These are phyloP conservation scores for Alternaria gansuensis DNA, from an alignment of 2,329 filamentous ascomycete species.

Conservation along the genomic window DNA sequence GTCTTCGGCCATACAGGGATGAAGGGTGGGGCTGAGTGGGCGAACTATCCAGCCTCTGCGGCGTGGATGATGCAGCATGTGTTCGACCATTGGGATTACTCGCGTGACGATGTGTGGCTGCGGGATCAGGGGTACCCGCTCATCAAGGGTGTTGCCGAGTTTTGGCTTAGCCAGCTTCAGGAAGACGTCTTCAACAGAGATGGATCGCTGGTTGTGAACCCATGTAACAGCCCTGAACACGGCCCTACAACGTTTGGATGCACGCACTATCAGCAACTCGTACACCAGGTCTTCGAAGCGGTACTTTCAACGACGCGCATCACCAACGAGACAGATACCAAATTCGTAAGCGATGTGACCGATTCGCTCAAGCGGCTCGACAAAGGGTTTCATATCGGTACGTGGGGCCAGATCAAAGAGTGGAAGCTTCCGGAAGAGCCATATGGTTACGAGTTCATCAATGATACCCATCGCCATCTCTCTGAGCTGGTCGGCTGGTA, in stretches of 20 bases:
- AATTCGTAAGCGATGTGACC: constrained; percentile 52
- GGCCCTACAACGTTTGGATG: constrained; percentile 63
- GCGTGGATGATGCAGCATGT: constrained; percentile 70
- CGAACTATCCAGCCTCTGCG: constrained; percentile 58
- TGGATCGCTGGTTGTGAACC: constrained; percentile 64
- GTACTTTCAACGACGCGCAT: constrained; percentile 33
- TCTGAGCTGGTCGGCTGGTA: constrained; percentile 67
- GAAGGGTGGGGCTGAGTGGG: constrained; percentile 57
- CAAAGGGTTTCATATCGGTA: constrained; percentile 60
- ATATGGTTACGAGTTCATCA: constrained; percentile 53
- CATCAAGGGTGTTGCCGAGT: constrained; percentile 63
- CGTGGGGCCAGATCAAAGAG: constrained; percentile 59
- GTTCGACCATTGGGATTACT: constrained; percentile 66
- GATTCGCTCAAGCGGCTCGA: constrained; percentile 59
- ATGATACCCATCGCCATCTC: constrained; percentile 63
- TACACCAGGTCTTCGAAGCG: constrained; percentile 53
- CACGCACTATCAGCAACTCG: constrained; percentile 63
- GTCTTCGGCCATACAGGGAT: constrained; percentile 66
- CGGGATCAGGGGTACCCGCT: constrained; percentile 61
- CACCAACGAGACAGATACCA: constrained; percentile 39
- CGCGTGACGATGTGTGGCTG: constrained; percentile 58
- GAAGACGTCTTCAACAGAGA: constrained; percentile 62
- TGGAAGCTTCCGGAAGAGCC: constrained; percentile 58
- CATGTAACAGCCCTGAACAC: constrained; percentile 67
- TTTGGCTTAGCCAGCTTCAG: constrained; percentile 65